Percentiles rank a stretch among this genome's conserved stretches.
Conservation (phyloP, 208 protist genomes). For the Trypanosoma melophagium region DNA sequence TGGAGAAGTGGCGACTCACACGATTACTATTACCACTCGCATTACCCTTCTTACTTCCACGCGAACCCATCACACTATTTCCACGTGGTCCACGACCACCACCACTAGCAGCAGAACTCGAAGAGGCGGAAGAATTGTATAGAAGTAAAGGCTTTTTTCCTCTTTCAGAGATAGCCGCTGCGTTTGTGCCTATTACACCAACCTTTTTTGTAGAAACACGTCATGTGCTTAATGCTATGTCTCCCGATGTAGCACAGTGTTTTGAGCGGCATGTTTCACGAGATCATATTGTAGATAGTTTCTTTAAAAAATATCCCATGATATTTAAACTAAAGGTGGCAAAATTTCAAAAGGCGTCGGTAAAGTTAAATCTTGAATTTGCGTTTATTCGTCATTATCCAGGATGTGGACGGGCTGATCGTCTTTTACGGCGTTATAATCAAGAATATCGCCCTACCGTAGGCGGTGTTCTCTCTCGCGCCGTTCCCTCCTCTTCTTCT, state of each 20-base stretch:
- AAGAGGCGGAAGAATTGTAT: conserved; percentile 56
- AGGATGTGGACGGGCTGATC: conserved; percentile 56
- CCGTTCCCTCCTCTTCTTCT: neutral
- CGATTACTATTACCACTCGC: conserved; percentile 25
- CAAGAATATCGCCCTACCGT: conserved; percentile 43
- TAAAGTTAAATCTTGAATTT: conserved; percentile 76
- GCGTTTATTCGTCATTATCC: conserved; percentile 81
- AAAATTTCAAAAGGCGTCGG: conserved; percentile 41
- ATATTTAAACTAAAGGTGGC: conserved; percentile 51
- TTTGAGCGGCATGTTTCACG: conserved; percentile 35
- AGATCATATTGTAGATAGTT: conserved; percentile 13
- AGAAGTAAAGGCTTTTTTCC: conserved; percentile 68
- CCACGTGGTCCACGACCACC: conserved; percentile 22
- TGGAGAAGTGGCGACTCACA: conserved; percentile 61
- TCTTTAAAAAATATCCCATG: conserved; percentile 79
- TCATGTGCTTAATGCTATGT: conserved; percentile 43
- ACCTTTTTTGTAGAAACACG: conserved; percentile 79
- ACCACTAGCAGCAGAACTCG: conserved; percentile 56
- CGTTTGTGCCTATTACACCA: conserved; percentile 63
- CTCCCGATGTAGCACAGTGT: conserved; percentile 35
- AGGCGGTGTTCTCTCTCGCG: conserved; percentile 44
- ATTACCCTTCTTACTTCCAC: conserved; percentile 36
- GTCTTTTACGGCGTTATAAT: conserved; percentile 39
- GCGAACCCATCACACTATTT: conserved; percentile 41
- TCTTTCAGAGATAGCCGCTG: conserved; percentile 70